Percentiles rank a stretch among this genome's conserved stretches.
Evolutionary conservation across 2,329 filamentous ascomycete genomes (phyloP).

Genomic region (Sarocladium oryzae): DNA sequence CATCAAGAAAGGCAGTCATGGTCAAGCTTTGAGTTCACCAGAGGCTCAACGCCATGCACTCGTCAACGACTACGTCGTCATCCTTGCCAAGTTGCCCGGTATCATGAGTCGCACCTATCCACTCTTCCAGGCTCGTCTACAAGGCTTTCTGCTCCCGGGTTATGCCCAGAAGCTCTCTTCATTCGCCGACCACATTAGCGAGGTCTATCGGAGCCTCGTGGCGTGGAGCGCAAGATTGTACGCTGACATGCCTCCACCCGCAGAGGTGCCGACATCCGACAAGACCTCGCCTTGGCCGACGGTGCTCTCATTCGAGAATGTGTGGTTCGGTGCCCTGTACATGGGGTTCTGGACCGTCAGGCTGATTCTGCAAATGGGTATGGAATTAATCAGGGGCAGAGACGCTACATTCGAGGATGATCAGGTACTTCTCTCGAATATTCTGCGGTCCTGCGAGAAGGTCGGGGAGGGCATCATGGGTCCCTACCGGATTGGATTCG

Average conservation of each 20-base stretch:
- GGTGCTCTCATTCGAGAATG: slow-evolving; percentile 5
- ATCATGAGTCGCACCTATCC: slow-evolving; percentile 9
- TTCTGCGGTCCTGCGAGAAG: slow-evolving; percentile 8
- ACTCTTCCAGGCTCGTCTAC: neutral
- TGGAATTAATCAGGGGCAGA: neutral
- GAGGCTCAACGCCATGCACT: neutral
- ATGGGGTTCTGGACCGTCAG: slow-evolving; percentile 10
- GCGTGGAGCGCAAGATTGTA: neutral
- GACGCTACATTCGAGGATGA: neutral
- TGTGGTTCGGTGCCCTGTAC: slow-evolving; percentile 9
- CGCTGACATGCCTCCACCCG: neutral
- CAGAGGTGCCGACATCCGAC: slow-evolving; percentile 2
- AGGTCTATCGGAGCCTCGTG: neutral
- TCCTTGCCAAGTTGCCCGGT: slow-evolving; percentile 8
- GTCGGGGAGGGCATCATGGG: slow-evolving; percentile 10
- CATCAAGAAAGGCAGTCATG: neutral
- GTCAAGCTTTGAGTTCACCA: neutral
- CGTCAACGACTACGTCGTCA: neutral
- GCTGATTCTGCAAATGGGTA: slow-evolving; percentile 6
- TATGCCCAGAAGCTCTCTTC: neutral
- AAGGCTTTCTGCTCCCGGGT: neutral
- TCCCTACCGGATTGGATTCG: slow-evolving; percentile 9
- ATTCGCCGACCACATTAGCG: neutral
- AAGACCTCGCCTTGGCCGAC: slow-evolving; percentile 6
- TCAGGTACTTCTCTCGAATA: neutral